phyloP scores from a whole-genome alignment of 192 early-diverging fungal genomes.

The Lobosporangium transversale region DNA sequence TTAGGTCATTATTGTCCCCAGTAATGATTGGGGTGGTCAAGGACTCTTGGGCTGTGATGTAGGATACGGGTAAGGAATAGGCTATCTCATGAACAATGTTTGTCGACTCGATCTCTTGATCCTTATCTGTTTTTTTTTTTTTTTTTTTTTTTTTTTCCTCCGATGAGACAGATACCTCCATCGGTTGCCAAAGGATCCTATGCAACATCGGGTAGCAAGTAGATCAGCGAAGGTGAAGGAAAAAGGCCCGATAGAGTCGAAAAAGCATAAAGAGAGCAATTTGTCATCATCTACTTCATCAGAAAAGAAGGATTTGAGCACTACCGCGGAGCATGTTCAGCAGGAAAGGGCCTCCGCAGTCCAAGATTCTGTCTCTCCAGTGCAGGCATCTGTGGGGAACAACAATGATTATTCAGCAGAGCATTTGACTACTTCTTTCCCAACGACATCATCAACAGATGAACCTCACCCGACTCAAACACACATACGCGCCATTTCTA shows the following conservation, averaged over 20 bases:
- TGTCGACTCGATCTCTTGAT: neutral
- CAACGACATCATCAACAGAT: too few species aligned
- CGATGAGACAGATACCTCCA: conserved; percentile 21
- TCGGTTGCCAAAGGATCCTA: conserved; percentile 7
- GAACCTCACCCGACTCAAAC: too few species aligned
- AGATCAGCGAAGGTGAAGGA: neutral
- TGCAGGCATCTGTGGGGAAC: too few species aligned
- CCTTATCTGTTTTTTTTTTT: neutral
- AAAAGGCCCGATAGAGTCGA: neutral
- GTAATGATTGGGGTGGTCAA: conserved; percentile 73
- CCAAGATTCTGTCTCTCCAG: too few species aligned
- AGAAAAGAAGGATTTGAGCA: neutral
- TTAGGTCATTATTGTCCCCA: conserved; percentile 75
- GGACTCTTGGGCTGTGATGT: conserved; percentile 78
- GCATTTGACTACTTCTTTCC: neutral
- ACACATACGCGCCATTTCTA: too few species aligned
- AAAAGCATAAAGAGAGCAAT: too few species aligned
- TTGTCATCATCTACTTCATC: too few species aligned
- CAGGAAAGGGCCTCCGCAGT: too few species aligned
- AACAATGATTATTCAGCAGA: too few species aligned
- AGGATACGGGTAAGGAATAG: conserved; percentile 66
- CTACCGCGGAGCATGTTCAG: too few species aligned
- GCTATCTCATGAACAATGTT: neutral
- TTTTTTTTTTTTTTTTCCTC: too few species aligned
- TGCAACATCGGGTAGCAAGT: too few species aligned